Conservation (phyloP, 306 rosid species). For the Luffa aegyptiaca region DNA sequence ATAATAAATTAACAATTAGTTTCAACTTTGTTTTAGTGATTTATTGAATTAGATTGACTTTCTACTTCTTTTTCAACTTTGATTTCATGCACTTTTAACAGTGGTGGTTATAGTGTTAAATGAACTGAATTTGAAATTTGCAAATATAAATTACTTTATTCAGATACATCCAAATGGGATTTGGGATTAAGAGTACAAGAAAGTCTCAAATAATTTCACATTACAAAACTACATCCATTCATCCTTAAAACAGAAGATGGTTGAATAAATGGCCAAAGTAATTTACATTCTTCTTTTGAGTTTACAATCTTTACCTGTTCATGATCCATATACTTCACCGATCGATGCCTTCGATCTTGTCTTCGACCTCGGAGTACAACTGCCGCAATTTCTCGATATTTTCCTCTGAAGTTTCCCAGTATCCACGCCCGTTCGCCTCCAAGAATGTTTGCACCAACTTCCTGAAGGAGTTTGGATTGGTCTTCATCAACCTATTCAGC, state of each 20-base stretch:
- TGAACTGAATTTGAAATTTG: not conserved
- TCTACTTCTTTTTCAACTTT: not conserved
- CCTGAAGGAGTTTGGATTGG: constrained; percentile 90
- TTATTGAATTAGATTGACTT: no score
- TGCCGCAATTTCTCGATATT: constrained; percentile 74
- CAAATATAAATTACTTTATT: not conserved
- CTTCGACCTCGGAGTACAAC: constrained; percentile 88
- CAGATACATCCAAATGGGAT: not conserved
- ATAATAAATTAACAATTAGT: no score
- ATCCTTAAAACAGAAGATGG: not conserved
- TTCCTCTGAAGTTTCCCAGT: constrained; percentile 86
- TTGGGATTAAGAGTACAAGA: not conserved
- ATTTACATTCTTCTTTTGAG: not conserved
- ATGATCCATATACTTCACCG: constrained; percentile 4
- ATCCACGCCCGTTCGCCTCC: constrained; percentile 97
- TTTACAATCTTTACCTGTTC: not conserved
- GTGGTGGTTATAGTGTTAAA: not conserved
- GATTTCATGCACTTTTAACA: not conserved
- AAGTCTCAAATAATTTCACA: not conserved
- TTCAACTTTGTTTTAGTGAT: no score
- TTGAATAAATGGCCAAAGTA: not conserved
- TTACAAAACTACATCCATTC: constrained; percentile 1
- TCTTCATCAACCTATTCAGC: constrained; percentile 80
- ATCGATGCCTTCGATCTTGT: constrained; percentile 93
- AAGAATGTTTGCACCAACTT: constrained; percentile 87